phyloP scores from a whole-genome alignment of 2,329 filamentous ascomycete genomes.

The Colletotrichum lini region DNA sequence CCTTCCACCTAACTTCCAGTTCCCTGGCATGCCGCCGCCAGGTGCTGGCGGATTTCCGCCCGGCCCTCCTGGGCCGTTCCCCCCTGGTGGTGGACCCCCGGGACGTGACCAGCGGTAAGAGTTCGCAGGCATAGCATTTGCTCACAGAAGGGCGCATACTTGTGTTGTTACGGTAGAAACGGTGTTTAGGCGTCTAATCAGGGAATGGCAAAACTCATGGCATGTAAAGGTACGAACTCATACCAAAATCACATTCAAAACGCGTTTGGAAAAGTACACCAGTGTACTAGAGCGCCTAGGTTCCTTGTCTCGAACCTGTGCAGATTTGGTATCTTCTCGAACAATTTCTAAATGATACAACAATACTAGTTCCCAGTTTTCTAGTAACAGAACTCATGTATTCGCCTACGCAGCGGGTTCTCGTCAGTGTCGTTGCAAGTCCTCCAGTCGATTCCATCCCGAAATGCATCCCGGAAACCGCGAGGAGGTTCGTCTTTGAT shows the following conservation, averaged over 20 bases:
- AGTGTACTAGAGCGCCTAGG: constrained; percentile 4
- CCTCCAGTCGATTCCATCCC: constrained; percentile 8
- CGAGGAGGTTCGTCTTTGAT: constrained; percentile 28
- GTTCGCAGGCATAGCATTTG: neutral
- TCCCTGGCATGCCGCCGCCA: constrained; percentile 61
- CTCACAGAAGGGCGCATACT: neutral
- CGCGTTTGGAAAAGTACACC: neutral
- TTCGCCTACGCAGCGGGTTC: constrained; percentile 20
- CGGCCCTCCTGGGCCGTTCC: constrained; percentile 55
- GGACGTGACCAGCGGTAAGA: constrained; percentile 58
- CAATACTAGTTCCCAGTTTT: constrained; percentile 15
- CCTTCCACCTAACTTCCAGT: constrained; percentile 65
- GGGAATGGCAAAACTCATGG: constrained; percentile 27
- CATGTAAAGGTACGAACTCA: constrained; percentile 31
- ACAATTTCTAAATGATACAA: constrained; percentile 41
- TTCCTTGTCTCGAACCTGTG: constrained; percentile 10
- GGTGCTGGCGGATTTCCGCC: constrained; percentile 55
- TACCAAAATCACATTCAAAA: constrained; percentile 29
- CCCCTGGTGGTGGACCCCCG: constrained; percentile 50
- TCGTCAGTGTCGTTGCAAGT: constrained; percentile 30
- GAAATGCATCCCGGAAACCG: constrained; percentile 4
- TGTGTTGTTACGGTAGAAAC: constrained; percentile 29
- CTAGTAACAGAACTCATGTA: constrained; percentile 25
- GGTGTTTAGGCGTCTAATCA: constrained; percentile 51
- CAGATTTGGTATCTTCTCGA: constrained; percentile 33